These are phyloP conservation scores for Theobroma cacao DNA, from an alignment of 345 rosid species.

Conservation along the genomic window DNA sequence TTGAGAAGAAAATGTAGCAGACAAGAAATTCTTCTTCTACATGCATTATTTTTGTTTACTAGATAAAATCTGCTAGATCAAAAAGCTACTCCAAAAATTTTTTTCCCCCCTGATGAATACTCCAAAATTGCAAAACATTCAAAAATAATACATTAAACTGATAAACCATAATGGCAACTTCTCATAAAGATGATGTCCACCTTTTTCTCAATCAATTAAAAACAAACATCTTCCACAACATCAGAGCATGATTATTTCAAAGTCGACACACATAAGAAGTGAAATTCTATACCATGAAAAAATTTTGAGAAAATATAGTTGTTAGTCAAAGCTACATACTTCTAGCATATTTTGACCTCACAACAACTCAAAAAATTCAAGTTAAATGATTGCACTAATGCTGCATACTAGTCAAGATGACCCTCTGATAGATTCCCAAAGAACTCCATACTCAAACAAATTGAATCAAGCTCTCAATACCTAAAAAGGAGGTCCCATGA, in stretches of 20 bases:
- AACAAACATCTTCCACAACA: not conserved
- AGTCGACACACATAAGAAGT: not conserved
- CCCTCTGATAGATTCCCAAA: not conserved
- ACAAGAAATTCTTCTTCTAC: not conserved
- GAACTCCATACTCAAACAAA: not conserved
- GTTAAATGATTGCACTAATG: not conserved
- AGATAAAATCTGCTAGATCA: not conserved
- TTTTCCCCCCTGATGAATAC: no score
- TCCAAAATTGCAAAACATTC: not conserved
- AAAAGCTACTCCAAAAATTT: not conserved
- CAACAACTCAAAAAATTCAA: not conserved
- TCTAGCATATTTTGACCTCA: not conserved
- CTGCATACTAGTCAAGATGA: not conserved
- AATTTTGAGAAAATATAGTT: not conserved
- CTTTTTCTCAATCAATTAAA: not conserved
- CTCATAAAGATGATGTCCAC: not conserved
- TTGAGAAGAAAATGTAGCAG: slow-evolving; percentile 1
- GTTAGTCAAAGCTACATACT: not conserved
- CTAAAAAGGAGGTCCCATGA: not conserved
- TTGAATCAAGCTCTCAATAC: not conserved
- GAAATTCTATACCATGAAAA: not conserved
- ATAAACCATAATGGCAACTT: not conserved
- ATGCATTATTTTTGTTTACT: not conserved
- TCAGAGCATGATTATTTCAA: not conserved
- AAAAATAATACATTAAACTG: not conserved